Evolutionary conservation across 2,329 filamentous ascomycete species (phyloP).

Genomic region (Ascochyta viciae-villosae): DNA sequence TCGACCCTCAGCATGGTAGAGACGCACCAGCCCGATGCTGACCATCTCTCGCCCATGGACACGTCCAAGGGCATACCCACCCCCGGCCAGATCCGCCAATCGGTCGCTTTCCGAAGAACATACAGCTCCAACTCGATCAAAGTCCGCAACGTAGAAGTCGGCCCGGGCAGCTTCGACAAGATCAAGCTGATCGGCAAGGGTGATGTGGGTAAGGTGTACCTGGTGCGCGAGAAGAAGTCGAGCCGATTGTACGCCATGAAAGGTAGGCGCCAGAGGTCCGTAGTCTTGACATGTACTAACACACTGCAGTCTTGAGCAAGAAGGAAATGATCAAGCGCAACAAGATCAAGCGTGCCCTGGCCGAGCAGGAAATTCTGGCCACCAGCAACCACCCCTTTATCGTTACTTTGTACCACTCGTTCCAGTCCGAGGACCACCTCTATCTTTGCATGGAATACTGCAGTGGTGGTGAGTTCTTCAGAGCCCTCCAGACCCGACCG

Average conservation of each 20-base stretch:
- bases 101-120: slow-evolving; percentile 84
- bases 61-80: slow-evolving; percentile 65
- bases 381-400: slow-evolving; percentile 99
- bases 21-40: slow-evolving; percentile 41
- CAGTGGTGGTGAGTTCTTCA: slow-evolving; percentile 97
- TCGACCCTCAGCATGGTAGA: slow-evolving; percentile 64
- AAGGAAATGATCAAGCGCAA: slow-evolving; percentile 99
- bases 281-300: slow-evolving; percentile 34
- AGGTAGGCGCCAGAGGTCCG: slow-evolving; percentile 63
- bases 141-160: slow-evolving; percentile 94
- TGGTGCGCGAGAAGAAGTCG: slow-evolving; percentile 98
- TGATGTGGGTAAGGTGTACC: slow-evolving; percentile 97
- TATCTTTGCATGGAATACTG: slow-evolving; percentile 99
- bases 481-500: slow-evolving; percentile 92
- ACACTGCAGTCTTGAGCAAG: slow-evolving; percentile 83
- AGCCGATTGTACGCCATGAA: slow-evolving; percentile 97
- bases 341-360: slow-evolving; percentile 98
- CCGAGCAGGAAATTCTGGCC: slow-evolving; percentile 96
- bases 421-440: slow-evolving; percentile 97
- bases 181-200: slow-evolving; percentile 99
- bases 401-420: slow-evolving; percentile 97
- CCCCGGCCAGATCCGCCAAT: slow-evolving; percentile 68
- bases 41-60: slow-evolving; percentile 43
- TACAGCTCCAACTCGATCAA: slow-evolving; percentile 99
- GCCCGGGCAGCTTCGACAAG: slow-evolving; percentile 96